Conservation (phyloP, 495 filamentous ascomycete species). For the Penicillium waksmanii region DNA sequence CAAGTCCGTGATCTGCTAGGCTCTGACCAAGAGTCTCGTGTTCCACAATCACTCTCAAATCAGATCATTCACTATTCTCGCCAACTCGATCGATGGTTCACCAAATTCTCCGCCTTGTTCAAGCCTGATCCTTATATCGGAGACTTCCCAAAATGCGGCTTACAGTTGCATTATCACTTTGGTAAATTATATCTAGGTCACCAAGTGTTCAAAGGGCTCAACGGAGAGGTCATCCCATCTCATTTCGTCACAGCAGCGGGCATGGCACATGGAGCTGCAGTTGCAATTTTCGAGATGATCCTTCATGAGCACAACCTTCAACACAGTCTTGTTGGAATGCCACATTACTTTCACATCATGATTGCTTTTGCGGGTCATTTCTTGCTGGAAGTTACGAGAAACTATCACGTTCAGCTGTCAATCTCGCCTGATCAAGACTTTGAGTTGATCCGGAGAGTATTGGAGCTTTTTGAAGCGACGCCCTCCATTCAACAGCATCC, state of each 20-base stretch:
- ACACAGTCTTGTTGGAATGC: conserved; percentile 43
- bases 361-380: conserved; percentile 52
- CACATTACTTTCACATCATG: conserved; percentile 53
- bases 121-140: conserved; percentile 39
- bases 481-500: conserved; percentile 30
- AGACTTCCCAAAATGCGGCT: conserved; percentile 45
- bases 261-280: conserved; percentile 44
- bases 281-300: conserved; percentile 46
- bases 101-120: conserved; percentile 35
- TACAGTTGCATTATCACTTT: conserved; percentile 49
- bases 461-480: conserved; percentile 27
- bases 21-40: conserved; percentile 34
- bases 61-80: conserved; percentile 41
- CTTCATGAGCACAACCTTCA: conserved; percentile 42
- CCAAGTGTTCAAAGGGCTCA: conserved; percentile 46
- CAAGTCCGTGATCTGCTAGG: conserved; percentile 44
- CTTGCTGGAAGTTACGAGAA: conserved; percentile 42
- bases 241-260: conserved; percentile 40
- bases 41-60: conserved; percentile 36
- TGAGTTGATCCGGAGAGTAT: conserved; percentile 26
- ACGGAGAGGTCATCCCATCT: conserved; percentile 35
- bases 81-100: conserved; percentile 46
- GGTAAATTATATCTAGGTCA: conserved; percentile 50
- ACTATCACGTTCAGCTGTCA: conserved; percentile 27
- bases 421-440: conserved; percentile 27